Conservation (phyloP, 768 basidiomycete species). For the Cyathus striatus region DNA sequence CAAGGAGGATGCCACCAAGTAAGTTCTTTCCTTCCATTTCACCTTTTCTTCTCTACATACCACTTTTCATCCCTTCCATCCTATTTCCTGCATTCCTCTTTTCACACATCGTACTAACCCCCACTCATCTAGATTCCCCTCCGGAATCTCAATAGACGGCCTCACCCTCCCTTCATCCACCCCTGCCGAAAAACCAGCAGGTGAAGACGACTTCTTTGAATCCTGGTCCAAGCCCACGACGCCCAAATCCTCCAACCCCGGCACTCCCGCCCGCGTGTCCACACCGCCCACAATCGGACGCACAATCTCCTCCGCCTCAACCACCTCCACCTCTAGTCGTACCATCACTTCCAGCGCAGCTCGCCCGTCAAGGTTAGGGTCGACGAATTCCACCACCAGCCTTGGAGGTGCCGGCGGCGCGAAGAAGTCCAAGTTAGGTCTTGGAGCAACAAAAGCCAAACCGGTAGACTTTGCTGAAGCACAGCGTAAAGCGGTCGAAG, state of each 20-base stretch:
- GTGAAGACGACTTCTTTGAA: constrained; percentile 97
- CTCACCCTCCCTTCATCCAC: constrained; percentile 31
- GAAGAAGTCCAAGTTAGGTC: constrained; percentile 70
- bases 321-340: constrained; percentile 23
- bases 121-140: constrained; percentile 80
- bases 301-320: constrained; percentile 31
- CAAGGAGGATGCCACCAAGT: constrained; percentile 71
- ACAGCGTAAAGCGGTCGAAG: constrained; percentile 83
- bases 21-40: constrained; percentile 14
- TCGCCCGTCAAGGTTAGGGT: constrained; percentile 35
- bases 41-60: constrained; percentile 5
- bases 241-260: constrained; percentile 46
- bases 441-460: constrained; percentile 86
- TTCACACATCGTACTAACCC: too few species aligned
- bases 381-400: constrained; percentile 23
- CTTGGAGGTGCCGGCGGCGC: constrained; percentile 20
- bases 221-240: constrained; percentile 89
- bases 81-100: too few species aligned
- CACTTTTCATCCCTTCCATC: too few species aligned
- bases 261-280: constrained; percentile 39
- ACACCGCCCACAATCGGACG: constrained; percentile 60
- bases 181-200: constrained; percentile 32
- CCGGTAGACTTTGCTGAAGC: constrained; percentile 94
- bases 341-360: constrained; percentile 39
- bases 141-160: constrained; percentile 82